Evolutionary conservation across 2,329 filamentous ascomycete species (phyloP).

Genomic region (Neofusicoccum ribis): DNA sequence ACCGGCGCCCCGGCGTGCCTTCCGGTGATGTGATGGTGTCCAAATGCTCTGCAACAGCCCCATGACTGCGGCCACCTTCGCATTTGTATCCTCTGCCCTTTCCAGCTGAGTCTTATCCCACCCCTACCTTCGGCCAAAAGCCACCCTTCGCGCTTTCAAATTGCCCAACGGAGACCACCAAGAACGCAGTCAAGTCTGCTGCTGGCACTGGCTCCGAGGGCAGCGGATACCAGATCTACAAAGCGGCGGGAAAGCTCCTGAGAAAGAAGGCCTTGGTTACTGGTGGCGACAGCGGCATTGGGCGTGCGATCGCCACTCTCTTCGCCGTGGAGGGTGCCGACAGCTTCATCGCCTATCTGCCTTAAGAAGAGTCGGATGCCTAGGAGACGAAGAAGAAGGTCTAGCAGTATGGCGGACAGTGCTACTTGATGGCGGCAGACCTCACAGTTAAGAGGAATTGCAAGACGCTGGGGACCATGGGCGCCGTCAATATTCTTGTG

Average conservation of each 20-base stretch:
- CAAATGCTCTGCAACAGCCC: not conserved
- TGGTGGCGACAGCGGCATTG: constrained; percentile 78
- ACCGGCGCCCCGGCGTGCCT: not conserved
- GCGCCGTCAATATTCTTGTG: constrained; percentile 70
- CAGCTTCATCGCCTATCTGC: constrained; percentile 70
- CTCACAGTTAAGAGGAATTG: constrained; percentile 67
- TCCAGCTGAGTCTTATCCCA: not conserved
- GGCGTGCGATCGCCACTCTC: constrained; percentile 71
- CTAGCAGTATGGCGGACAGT: constrained; percentile 65
- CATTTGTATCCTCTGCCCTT: not conserved
- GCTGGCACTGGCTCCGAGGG: constrained; percentile 44
- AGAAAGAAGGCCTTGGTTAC: constrained; percentile 79
- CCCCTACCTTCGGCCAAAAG: not conserved
- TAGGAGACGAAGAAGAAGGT: constrained; percentile 71
- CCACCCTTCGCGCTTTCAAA: no score
- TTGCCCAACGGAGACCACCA: not conserved
- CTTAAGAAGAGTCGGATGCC: constrained; percentile 74
- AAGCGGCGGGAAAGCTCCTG: constrained; percentile 71
- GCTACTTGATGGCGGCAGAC: constrained; percentile 65
- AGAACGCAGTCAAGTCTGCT: constrained; percentile 1
- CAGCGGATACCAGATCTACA: constrained; percentile 69
- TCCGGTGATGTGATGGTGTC: constrained; percentile 8
- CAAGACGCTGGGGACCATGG: constrained; percentile 65
- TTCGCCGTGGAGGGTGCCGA: constrained; percentile 81
- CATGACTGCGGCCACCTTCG: not conserved